A percentile compares a stretch with the other conserved stretches of the same genome.
phyloP scores from a whole-genome alignment of 768 basidiomycete species.

The Boletales sp. region DNA sequence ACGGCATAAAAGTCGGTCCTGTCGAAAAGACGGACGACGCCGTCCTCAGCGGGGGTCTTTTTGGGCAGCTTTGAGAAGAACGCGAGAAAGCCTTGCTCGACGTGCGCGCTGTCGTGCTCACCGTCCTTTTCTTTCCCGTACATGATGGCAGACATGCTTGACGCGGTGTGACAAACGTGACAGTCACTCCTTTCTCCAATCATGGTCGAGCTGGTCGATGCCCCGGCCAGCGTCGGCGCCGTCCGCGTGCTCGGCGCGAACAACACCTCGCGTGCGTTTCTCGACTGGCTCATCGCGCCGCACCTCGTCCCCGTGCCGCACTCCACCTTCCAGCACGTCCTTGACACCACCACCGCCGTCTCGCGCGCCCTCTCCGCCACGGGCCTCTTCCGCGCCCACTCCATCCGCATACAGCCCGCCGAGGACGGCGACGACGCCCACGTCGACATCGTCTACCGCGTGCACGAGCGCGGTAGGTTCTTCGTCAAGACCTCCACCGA shows the following conservation, averaged over 20 bases:
- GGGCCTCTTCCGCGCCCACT: conserved; percentile 71
- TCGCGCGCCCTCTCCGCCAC: conserved; percentile 64
- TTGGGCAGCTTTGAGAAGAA: conserved; percentile 61
- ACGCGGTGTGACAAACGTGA: conserved; percentile 23
- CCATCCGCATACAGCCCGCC: conserved; percentile 59
- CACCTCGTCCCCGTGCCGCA: conserved; percentile 34
- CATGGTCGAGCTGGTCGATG: conserved; percentile 39
- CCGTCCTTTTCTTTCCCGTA: conserved; percentile 62
- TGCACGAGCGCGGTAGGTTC: conserved; percentile 72
- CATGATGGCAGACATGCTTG: conserved; percentile 53
- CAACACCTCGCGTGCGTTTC: conserved; percentile 74
- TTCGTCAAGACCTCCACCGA: conserved; percentile 85
- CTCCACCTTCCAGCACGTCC: conserved; percentile 55
- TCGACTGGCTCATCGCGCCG: conserved; percentile 74
- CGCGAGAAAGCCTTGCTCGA: conserved; percentile 69
- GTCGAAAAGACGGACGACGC: conserved; percentile 85
- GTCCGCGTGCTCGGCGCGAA: conserved; percentile 80
- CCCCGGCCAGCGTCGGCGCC: conserved; percentile 64
- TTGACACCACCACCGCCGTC: conserved; percentile 67
- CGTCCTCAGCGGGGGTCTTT: conserved; percentile 67
- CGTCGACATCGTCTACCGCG: conserved; percentile 77
- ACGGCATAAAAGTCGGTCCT: conserved; percentile 83
- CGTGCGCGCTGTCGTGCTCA: conserved; percentile 30
- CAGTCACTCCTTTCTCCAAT: conserved; percentile 11
- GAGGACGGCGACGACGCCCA: conserved; percentile 54